phyloP scores from a whole-genome alignment of 768 basidiomycete genomes.

The Crepidotus variabilis region DNA sequence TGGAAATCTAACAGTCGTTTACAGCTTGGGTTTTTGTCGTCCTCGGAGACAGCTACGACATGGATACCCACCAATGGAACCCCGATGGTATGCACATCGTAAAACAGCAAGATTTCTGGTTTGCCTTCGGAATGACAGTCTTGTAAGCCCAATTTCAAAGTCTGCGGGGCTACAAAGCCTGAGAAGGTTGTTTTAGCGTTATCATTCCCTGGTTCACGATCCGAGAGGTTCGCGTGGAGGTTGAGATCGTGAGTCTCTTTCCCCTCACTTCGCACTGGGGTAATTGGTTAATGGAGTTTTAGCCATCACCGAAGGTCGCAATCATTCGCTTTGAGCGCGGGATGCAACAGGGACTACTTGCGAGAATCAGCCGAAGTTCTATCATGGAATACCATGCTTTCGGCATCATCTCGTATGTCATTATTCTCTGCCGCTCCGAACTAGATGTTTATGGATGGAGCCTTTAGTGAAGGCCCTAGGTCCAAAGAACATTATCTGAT shows the following conservation, averaged over 20 bases:
- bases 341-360: slow-evolving; percentile 81
- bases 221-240: slow-evolving; percentile 70
- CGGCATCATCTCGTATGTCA: slow-evolving; percentile 71
- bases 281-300: slow-evolving; percentile 6
- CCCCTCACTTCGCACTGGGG: not conserved
- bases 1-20: slow-evolving; percentile 4
- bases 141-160: slow-evolving; percentile 42
- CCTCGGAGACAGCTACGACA: slow-evolving; percentile 62
- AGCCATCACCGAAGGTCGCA: slow-evolving; percentile 82
- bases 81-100: slow-evolving; percentile 54
- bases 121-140: slow-evolving; percentile 65
- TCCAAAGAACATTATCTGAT: slow-evolving; percentile 79
- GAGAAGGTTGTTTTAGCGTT: slow-evolving; percentile 37
- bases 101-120: slow-evolving; percentile 79
- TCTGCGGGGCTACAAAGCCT: not conserved
- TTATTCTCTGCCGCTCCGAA: slow-evolving; percentile 2
- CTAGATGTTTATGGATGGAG: not conserved
- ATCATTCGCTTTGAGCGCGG: slow-evolving; percentile 78
- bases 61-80: slow-evolving; percentile 53
- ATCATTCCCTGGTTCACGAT: slow-evolving; percentile 75
- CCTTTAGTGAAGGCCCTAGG: slow-evolving; percentile 61
- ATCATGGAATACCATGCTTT: slow-evolving; percentile 86
- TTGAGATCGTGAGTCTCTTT: slow-evolving; percentile 61
- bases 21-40: slow-evolving; percentile 68
- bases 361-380: slow-evolving; percentile 72